Evolutionary conservation across 495 filamentous ascomycete species (phyloP).

Genomic region (Trichodelitschia bisporula): DNA sequence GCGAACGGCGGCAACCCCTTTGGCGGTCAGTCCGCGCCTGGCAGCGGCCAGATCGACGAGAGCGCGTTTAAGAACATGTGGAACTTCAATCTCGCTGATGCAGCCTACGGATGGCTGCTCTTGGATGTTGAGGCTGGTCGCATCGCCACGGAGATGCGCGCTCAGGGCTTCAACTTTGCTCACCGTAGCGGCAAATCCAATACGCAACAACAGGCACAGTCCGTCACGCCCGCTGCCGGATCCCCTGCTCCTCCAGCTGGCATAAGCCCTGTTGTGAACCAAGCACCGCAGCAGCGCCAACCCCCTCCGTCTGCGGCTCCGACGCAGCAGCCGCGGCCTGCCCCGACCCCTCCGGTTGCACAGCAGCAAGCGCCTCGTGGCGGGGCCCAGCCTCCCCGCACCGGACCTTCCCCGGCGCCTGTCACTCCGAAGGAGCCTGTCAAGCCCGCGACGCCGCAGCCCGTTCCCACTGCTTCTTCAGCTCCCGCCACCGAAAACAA

Average conservation of each 20-base stretch:
- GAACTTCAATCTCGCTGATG: constrained; percentile 98
- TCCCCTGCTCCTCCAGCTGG: no score
- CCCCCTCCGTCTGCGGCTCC: constrained; percentile 15
- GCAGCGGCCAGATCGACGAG: constrained; percentile 81
- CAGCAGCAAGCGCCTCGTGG: constrained; percentile 22
- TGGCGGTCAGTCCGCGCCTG: constrained; percentile 53
- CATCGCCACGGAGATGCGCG: constrained; percentile 95
- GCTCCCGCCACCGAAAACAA: constrained; percentile 12
- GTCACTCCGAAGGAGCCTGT: constrained; percentile 19
- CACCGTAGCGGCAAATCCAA: constrained; percentile 44
- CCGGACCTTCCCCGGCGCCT: constrained; percentile 23
- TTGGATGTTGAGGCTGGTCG: constrained; percentile 81
- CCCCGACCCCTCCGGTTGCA: constrained; percentile 16
- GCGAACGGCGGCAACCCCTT: constrained; percentile 94
- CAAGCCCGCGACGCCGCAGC: constrained; percentile 29
- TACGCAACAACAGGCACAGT: constrained; percentile 9
- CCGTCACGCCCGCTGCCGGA: constrained; percentile 13
- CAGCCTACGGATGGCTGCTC: constrained; percentile 87
- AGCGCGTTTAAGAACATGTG: constrained; percentile 99
- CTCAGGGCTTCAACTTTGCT: constrained; percentile 97
- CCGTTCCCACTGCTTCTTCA: constrained; percentile 15
- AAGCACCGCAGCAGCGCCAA: constrained; percentile 14
- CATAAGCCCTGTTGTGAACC: constrained; percentile 5
- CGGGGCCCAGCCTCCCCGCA: constrained; percentile 14
- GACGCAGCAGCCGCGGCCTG: constrained; percentile 13